Base-by-base conservation (phyloP, 192 early-diverging fungal genomes). In the Entophlyctis luteolus region DNA sequence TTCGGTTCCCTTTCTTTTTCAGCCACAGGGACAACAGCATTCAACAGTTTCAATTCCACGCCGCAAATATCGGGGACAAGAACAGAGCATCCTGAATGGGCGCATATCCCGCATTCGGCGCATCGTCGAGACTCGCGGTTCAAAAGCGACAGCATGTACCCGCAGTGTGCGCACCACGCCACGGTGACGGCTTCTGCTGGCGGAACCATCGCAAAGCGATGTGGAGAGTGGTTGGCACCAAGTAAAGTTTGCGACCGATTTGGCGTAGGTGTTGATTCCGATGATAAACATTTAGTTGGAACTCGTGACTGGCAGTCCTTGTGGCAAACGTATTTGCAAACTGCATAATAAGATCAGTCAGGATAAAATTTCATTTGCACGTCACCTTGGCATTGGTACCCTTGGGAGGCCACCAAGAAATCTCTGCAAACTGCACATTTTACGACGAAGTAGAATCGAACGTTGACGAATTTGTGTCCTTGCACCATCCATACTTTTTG, bases 161-260 rank as follows among this genome's bases (percentile, higher is more conserved):
- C 96, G 80, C 96, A 99, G 77, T 99, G 96, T 63, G 87, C 91
- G 74, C 96, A 99, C 96, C 96, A 99, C 73, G 86, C 85, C 37
- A 90, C 91, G 57, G 89, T 93, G 34, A 88, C 85, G 18, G 89
- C 77, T 18, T 80, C 78, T 65, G 94, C 92, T 18, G 25, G n/a
- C 10, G 8, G 55, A 33, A 20, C 28, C 55, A 98, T 34, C 96
- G 89, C 95, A 72, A 99, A 98, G 35, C 89, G 85, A 75, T 99
- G 95, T 22, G 91, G 88, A 14, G 16, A 18, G 20, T 36, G 57
- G 3, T 4, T 27, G 3, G 10, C 8, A 39, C 45, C 57, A 6
- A 20, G 42, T 52, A 20, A 6, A 22, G 25, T 34, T 22, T 36
- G 16, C 16, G 14, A 14, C 12, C 14, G 34, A 34, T 35, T 35